Evolutionary conservation across 2,329 filamentous ascomycete species (phyloP).

Genomic region (Ophiosphaerella korrae): DNA sequence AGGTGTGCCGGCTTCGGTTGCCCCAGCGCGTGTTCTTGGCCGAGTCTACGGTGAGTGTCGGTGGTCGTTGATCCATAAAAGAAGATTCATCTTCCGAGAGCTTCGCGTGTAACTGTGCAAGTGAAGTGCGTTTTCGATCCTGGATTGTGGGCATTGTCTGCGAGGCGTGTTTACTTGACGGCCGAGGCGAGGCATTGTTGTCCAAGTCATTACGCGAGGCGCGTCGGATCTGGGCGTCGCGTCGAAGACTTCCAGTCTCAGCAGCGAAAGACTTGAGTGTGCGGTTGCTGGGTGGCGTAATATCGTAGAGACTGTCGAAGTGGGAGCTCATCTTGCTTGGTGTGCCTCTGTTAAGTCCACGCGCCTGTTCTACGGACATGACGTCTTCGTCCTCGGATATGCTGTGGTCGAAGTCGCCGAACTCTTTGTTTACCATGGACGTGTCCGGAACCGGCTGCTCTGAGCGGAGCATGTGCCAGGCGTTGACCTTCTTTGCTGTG

Average conservation of each 20-base stretch:
- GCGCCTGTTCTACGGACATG: constrained; percentile 62
- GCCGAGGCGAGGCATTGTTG: constrained; percentile 43
- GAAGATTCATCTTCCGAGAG: constrained; percentile 60
- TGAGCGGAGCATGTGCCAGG: constrained; percentile 43
- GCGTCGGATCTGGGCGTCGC: constrained; percentile 53
- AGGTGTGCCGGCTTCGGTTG: constrained; percentile 49
- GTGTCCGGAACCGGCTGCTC: constrained; percentile 44
- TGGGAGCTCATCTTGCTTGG: constrained; percentile 56
- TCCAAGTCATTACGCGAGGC: constrained; percentile 51
- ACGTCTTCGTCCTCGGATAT: constrained; percentile 49
- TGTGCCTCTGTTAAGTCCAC: constrained; percentile 53
- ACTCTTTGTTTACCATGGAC: constrained; percentile 47
- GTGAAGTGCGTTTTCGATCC: constrained; percentile 52
- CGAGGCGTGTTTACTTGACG: constrained; percentile 44
- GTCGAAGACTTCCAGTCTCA: constrained; percentile 47
- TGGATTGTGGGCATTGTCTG: constrained; percentile 37
- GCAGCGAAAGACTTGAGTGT: constrained; percentile 42
- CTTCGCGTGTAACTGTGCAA: constrained; percentile 63
- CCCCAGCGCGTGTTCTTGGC: constrained; percentile 63
- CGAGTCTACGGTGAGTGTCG: constrained; percentile 46
- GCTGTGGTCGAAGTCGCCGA: constrained; percentile 50
- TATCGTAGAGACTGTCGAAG: constrained; percentile 56
- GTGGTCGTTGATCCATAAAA: constrained; percentile 57
- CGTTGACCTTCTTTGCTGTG: constrained; percentile 45
- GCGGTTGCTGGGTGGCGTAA: constrained; percentile 50